phyloP scores from a whole-genome alignment of 352 stramenopile species.

The Globisporangium yorkense region DNA sequence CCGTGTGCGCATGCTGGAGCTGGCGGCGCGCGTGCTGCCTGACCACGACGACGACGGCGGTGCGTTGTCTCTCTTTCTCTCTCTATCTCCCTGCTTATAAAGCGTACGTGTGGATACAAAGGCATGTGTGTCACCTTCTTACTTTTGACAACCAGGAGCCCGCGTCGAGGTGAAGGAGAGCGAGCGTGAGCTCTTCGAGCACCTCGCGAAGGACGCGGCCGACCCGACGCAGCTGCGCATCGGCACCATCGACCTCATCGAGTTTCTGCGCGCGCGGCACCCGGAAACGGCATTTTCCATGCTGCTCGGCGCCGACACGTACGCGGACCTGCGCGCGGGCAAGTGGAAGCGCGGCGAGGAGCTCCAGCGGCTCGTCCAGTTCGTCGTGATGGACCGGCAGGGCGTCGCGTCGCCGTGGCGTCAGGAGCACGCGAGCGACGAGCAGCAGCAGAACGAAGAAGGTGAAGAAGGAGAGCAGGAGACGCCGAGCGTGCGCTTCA shows the following conservation, averaged over 20 bases:
- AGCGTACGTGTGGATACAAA: no score
- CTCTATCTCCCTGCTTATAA: no score
- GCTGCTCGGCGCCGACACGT: constrained; percentile 81
- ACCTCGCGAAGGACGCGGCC: constrained; percentile 16
- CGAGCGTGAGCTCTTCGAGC: constrained; percentile 68
- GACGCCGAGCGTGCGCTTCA: constrained; percentile 29
- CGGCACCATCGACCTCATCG: constrained; percentile 74
- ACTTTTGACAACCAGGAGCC: constrained; percentile 10
- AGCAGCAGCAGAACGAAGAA: neutral
- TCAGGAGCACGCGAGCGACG: constrained; percentile 4
- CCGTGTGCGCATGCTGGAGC: constrained; percentile 63
- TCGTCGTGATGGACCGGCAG: constrained; percentile 70
- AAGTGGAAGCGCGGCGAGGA: constrained; percentile 87
- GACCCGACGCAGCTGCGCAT: constrained; percentile 34
- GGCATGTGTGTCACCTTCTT: no score
- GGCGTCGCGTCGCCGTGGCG: constrained; percentile 42
- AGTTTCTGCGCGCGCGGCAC: constrained; percentile 36
- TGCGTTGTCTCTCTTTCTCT: neutral
- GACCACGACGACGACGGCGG: neutral
- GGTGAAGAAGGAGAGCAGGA: neutral
- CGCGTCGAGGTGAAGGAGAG: constrained; percentile 45
- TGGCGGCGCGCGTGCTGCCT: constrained; percentile 40
- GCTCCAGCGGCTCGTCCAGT: constrained; percentile 51
- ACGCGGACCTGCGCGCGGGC: constrained; percentile 64
- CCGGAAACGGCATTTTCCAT: constrained; percentile 59